Conservation (phyloP, 345 rosid species). For the Clausena lansium region DNA sequence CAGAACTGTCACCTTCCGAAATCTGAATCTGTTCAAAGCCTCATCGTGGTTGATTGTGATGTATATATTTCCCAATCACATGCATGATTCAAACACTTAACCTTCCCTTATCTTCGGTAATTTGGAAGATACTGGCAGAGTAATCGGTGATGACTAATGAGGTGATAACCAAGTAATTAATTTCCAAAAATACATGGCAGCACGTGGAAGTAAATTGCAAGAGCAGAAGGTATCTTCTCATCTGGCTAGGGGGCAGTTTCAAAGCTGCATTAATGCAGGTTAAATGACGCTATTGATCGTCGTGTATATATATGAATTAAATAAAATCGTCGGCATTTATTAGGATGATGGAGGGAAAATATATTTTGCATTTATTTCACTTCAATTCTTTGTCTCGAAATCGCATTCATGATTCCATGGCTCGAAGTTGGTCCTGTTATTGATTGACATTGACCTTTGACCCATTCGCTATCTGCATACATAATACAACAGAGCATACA, state of each 20-base stretch:
- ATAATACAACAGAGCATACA: not conserved
- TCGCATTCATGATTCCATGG: constrained; percentile 26
- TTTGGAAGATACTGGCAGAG: not conserved
- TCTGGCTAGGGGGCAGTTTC: not conserved
- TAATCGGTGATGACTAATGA: not conserved
- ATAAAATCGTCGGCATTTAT: constrained; percentile 18
- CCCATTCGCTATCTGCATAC: too few relatives aligned
- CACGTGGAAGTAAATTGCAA: not conserved
- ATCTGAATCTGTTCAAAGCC: not conserved
- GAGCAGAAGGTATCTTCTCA: not conserved
- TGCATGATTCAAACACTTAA: not conserved
- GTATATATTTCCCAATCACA: not conserved
- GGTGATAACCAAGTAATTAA: not conserved
- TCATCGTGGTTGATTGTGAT: too few relatives aligned
- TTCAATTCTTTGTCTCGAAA: constrained; percentile 12
- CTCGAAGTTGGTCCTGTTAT: constrained; percentile 26
- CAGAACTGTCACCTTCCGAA: not conserved
- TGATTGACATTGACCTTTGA: too few relatives aligned
- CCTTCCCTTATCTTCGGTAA: not conserved
- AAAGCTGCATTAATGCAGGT: constrained; percentile 18
- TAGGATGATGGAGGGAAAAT: not conserved
- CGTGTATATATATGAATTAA: not conserved
- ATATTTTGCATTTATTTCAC: constrained; percentile 20
- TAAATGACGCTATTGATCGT: constrained; percentile 1
- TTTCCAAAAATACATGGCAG: not conserved